phyloP scores from a whole-genome alignment of 352 stramenopile genomes.

The Pythium guiyangense region DNA sequence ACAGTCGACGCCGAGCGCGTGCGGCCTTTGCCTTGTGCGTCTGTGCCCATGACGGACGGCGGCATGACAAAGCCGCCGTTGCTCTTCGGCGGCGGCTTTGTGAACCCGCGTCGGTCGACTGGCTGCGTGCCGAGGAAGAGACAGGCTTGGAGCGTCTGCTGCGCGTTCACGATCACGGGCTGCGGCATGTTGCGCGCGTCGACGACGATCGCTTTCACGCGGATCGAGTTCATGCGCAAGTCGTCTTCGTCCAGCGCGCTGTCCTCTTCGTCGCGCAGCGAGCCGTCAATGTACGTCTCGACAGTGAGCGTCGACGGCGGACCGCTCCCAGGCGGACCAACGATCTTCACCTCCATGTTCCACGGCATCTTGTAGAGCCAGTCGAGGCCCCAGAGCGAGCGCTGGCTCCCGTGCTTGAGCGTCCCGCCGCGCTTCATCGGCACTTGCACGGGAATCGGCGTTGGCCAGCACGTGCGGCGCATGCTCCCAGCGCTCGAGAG shows the following conservation, averaged over 20 bases:
- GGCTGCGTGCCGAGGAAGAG: constrained; percentile 83
- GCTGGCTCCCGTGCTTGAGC: constrained; percentile 55
- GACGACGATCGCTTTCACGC: constrained; percentile 84
- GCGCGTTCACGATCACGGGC: constrained; percentile 82
- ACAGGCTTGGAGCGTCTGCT: constrained; percentile 84
- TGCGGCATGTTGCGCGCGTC: constrained; percentile 85
- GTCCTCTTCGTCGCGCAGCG: constrained; percentile 71
- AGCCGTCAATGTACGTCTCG: constrained; percentile 86
- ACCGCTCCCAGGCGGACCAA: constrained; percentile 75
- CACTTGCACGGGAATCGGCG: constrained; percentile 81
- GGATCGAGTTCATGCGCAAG: constrained; percentile 84
- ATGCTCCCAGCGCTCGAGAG: constrained; percentile 23
- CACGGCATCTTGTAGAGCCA: constrained; percentile 89
- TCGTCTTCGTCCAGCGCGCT: constrained; percentile 64
- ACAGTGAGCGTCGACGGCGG: constrained; percentile 83
- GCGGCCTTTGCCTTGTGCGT: constrained; percentile 61
- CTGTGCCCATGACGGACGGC: constrained; percentile 36
- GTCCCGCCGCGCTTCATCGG: constrained; percentile 74
- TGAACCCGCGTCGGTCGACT: constrained; percentile 81
- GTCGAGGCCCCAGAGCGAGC: constrained; percentile 78
- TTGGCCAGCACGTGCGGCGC: constrained; percentile 53
- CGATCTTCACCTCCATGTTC: constrained; percentile 91
- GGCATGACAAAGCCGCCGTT: constrained; percentile 82
- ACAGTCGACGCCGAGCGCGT: constrained; percentile 46
- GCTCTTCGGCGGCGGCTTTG: constrained; percentile 80